Percentiles rank a stretch among this genome's conserved stretches.
These are phyloP conservation scores for Lyophyllum decastes DNA, from an alignment of 768 basidiomycete species.

Conservation along the genomic window DNA sequence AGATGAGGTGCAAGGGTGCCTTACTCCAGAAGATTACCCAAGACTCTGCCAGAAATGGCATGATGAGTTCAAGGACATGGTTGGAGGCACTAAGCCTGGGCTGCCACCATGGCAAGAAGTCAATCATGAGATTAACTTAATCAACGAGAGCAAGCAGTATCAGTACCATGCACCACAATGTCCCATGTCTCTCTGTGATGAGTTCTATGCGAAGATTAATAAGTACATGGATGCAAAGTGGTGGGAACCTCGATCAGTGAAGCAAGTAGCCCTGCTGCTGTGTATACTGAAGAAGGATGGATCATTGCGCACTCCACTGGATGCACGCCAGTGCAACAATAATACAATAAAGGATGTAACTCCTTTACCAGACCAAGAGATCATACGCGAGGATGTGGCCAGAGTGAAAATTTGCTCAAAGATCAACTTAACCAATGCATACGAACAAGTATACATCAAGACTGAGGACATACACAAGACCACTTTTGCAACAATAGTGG, in stretches of 20 bases:
- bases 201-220: conserved; percentile 33
- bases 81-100: conserved; percentile 19
- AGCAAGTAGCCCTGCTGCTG: conserved; percentile 31
- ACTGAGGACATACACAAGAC: neutral
- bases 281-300: conserved; percentile 29
- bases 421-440: neutral
- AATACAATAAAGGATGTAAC: conserved; percentile 3
- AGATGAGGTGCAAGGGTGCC: neutral
- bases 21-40: conserved; percentile 15
- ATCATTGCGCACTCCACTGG: neutral
- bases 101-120: conserved; percentile 35
- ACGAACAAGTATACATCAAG: neutral
- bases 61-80: conserved; percentile 21
- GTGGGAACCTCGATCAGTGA: conserved; percentile 28
- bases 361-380: neutral
- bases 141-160: conserved; percentile 32
- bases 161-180: conserved; percentile 32
- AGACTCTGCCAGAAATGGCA: conserved; percentile 20
- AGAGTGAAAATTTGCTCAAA: neutral
- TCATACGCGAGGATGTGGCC: neutral
- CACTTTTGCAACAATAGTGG: neutral
- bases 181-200: conserved; percentile 24
- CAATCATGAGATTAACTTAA: conserved; percentile 39
- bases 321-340: neutral
- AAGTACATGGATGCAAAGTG: conserved; percentile 31